phyloP scores from a whole-genome alignment of 805 yeast species.

The Blastobotrys terrestris region DNA sequence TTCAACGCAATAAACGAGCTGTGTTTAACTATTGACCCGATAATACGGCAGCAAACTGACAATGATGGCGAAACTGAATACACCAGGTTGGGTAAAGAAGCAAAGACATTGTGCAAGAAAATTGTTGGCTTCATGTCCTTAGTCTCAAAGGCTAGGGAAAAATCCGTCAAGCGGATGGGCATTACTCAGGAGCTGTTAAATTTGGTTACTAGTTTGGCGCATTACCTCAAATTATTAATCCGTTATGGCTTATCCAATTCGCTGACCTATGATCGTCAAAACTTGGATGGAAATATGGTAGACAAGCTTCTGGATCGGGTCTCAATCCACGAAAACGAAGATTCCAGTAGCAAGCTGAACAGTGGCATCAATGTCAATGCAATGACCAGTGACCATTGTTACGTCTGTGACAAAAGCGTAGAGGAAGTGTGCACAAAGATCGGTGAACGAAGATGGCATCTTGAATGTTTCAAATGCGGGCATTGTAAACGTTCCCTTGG shows the following conservation, averaged over 20 bases:
- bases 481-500: slow-evolving; percentile 44
- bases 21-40: slow-evolving; percentile 23
- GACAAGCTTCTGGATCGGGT: slow-evolving; percentile 55
- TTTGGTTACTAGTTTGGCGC: slow-evolving; percentile 86
- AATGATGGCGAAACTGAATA: slow-evolving; percentile 8
- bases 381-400: slow-evolving; percentile 67
- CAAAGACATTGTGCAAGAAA: slow-evolving; percentile 82
- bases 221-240: slow-evolving; percentile 78
- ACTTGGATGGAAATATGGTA: slow-evolving; percentile 54
- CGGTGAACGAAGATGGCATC: slow-evolving; percentile 70
- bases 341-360: slow-evolving; percentile 25
- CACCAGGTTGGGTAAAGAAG: slow-evolving; percentile 43
- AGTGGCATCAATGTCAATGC: slow-evolving; percentile 25
- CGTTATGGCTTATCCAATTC: slow-evolving; percentile 76
- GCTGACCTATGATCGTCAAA: slow-evolving; percentile 39
- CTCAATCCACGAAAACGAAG: slow-evolving; percentile 37
- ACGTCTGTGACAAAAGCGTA: slow-evolving; percentile 62
- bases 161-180: slow-evolving; percentile 19
- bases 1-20: slow-evolving; percentile 67
- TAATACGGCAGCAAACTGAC: slow-evolving; percentile 8
- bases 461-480: slow-evolving; percentile 62
- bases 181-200: slow-evolving; percentile 47
- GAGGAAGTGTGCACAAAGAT: slow-evolving; percentile 74
- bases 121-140: slow-evolving; percentile 84
- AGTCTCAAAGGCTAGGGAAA: slow-evolving; percentile 47